Evolutionary conservation across 306 rosid species (phyloP).

Genomic region (Boehmeria nivea): DNA sequence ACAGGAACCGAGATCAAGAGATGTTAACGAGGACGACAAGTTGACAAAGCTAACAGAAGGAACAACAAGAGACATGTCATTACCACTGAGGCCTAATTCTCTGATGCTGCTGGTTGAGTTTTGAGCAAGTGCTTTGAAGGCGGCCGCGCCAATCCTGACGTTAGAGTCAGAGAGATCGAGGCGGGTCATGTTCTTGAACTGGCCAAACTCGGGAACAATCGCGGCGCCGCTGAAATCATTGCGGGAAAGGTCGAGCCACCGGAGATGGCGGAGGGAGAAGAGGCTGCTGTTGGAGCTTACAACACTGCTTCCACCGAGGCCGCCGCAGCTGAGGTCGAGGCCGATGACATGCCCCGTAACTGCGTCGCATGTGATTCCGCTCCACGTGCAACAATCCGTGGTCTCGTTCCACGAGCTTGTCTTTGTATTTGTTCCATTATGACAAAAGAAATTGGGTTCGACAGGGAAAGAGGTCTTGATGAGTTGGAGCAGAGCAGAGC

Average conservation of each 20-base stretch:
- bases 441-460: no score
- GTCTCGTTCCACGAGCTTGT: constrained; percentile 25
- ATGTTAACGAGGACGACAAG: background rate
- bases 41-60: background rate
- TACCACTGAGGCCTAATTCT: background rate
- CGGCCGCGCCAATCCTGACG: background rate
- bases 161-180: background rate
- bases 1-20: background rate
- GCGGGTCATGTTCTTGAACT: background rate
- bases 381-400: background rate
- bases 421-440: no score
- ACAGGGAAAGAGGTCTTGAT: background rate
- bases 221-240: background rate
- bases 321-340: background rate
- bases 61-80: background rate
- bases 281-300: background rate
- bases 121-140: constrained; percentile 10
- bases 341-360: background rate
- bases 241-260: background rate
- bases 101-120: background rate
- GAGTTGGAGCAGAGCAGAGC: background rate
- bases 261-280: background rate
- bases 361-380: background rate
- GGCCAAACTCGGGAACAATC: background rate
- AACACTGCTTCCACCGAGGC: background rate